These are phyloP conservation scores for Aspergillus flavus DNA, from an alignment of 2,329 filamentous ascomycete species.

Conservation along the genomic window DNA sequence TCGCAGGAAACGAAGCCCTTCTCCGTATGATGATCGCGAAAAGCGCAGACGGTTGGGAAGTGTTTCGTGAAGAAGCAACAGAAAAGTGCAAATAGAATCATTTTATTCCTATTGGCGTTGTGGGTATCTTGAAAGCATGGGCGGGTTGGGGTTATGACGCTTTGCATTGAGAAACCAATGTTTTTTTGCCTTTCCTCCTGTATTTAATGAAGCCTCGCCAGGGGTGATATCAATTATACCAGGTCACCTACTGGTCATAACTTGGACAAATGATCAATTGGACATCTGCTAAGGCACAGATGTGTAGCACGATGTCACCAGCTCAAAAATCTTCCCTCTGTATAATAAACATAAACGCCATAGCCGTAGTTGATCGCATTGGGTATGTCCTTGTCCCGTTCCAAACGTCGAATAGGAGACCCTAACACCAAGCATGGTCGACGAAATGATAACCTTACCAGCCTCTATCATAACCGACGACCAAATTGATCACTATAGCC, in stretches of 20 bases:
- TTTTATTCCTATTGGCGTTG: constrained; percentile 24
- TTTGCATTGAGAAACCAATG: constrained; percentile 22
- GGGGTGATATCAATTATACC: constrained; percentile 3
- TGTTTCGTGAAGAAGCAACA: constrained; percentile 22
- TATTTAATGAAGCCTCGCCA: constrained; percentile 13
- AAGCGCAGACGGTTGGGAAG: constrained; percentile 43
- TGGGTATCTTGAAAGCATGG: constrained; percentile 20
- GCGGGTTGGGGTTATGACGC: constrained; percentile 19
- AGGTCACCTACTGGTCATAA: neutral
- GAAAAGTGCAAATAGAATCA: constrained; percentile 8
- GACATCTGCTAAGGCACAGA: constrained; percentile 6
- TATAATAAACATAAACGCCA: neutral
- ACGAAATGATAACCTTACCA: neutral
- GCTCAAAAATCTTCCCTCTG: neutral
- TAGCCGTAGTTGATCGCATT: neutral
- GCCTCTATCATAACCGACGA: neutral
- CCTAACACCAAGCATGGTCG: constrained; percentile 3
- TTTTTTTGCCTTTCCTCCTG: constrained; percentile 7
- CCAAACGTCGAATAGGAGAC: neutral
- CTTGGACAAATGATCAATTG: constrained; percentile 4
- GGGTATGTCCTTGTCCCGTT: neutral
- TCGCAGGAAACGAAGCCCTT: constrained; percentile 45
- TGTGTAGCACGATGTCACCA: neutral
- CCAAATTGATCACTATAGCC: neutral
- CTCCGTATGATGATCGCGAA: constrained; percentile 45